Conservation (phyloP, 78 protist species). For the Tieghemostelium lacteum region DNA sequence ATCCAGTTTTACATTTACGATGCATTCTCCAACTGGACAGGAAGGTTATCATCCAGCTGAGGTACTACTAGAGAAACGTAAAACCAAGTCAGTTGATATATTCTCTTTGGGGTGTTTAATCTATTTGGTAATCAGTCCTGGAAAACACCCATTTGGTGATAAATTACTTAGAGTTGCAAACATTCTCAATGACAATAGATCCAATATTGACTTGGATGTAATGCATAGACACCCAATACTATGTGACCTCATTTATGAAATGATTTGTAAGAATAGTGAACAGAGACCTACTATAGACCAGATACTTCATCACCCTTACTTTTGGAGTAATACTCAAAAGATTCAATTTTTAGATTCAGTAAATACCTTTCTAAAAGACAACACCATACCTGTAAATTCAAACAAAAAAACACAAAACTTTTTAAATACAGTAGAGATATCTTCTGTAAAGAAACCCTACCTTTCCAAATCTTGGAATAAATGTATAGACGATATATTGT, state of each 20-base stretch:
- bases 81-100: constrained; percentile 52
- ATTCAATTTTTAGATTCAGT: constrained; percentile 30
- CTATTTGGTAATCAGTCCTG: constrained; percentile 14
- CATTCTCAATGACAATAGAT: constrained; percentile 13
- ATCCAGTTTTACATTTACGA: constrained; percentile 20
- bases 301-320: constrained; percentile 20
- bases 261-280: constrained; percentile 15
- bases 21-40: constrained; percentile 64
- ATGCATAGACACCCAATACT: not conserved
- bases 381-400: not conserved
- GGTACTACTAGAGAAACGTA: constrained; percentile 34
- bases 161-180: constrained; percentile 33
- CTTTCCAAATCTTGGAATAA: not conserved
- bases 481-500: not conserved
- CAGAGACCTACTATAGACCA: constrained; percentile 16
- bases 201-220: not conserved
- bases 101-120: constrained; percentile 67
- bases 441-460: not conserved
- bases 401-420: not conserved
- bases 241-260: constrained; percentile 3
- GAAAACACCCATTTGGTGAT: constrained; percentile 68
- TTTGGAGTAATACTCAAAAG: constrained; percentile 23
- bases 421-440: not conserved
- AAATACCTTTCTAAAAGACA: not conserved
- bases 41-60: constrained; percentile 75